Base-by-base conservation (phyloP, 768 basidiomycete species). In the Inosperma sp. region DNA sequence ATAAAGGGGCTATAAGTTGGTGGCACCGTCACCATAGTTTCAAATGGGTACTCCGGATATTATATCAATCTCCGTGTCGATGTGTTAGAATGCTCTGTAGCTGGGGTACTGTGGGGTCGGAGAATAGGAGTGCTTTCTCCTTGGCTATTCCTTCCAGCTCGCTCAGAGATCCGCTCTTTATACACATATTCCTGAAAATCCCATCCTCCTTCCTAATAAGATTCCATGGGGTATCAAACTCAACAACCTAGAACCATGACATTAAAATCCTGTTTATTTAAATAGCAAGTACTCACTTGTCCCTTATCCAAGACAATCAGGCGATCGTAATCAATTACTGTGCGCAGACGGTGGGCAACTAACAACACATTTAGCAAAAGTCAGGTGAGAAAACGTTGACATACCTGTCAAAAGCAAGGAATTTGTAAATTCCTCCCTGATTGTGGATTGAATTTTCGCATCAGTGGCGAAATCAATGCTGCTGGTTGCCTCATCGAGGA, bases 391-490 rank as follows among this genome's bases (percentile, higher is more conserved):
- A 25, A 37, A 26, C 10, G 13, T n/a, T 5, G 4, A 69, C 79
- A 8, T 57, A 86, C 86, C 78, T 4, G 87, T 90, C 41, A 93
- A 63, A 36, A 93, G 65, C 34, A 92, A 69, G 7, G 84, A 86
- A 35, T 81, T 76, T 5, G 73, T 80, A 63, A 95, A 95, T 59
- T 95, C 89, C 57, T 87, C 84, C 5, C 92, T 74, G 40, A 96
- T 93, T 1, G 92, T 86, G 25, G 80, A 73, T 63, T 95, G 93
- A 49, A 95, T 95, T 69, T 92, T 93, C 7, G 86, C 79, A 59
- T 94, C 93, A 34, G 93, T 92, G 10, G 81, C 84, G 59, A 92
- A 86, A 62, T 91, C 88, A 50, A 92, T 89, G 59, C 86, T 88
- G 52, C 86, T 88, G 6, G 88, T 91, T 12, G 89, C 89, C 58